Evolutionary conservation across 1,284 basidiomycete species (phyloP).

Genomic region (Laetiporus sulphureus): DNA sequence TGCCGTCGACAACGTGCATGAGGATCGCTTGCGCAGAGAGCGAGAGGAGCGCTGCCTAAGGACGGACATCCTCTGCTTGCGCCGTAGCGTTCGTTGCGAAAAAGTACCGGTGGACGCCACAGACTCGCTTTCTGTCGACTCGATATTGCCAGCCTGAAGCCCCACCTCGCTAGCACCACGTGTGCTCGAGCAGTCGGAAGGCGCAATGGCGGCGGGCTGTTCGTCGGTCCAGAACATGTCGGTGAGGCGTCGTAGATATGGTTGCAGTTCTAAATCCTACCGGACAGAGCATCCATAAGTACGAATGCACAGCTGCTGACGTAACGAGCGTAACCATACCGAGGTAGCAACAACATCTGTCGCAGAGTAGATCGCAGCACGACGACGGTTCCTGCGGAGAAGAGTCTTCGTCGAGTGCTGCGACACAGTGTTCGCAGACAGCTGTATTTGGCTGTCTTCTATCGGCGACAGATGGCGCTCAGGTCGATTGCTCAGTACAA

Average conservation of each 20-base stretch:
- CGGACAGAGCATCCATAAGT: neutral
- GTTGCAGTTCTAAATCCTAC: slow-evolving; percentile 13
- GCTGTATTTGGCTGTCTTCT: too few species aligned
- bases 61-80: slow-evolving; percentile 30
- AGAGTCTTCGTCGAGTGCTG: slow-evolving; percentile 7
- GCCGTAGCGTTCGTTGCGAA: slow-evolving; percentile 31
- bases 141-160: too few species aligned
- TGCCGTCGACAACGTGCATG: slow-evolving; percentile 16
- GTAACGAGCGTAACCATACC: slow-evolving; percentile 17
- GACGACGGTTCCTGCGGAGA: slow-evolving; percentile 18
- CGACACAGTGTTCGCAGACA: neutral
- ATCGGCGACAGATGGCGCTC: too few species aligned
- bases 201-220: neutral
- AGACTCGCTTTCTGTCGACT: slow-evolving; percentile 6
- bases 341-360: slow-evolving; percentile 24
- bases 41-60: slow-evolving; percentile 33
- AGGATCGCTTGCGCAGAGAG: slow-evolving; percentile 30
- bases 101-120: slow-evolving; percentile 13
- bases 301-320: slow-evolving; percentile 6
- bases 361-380: slow-evolving; percentile 20
- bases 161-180: too few species aligned
- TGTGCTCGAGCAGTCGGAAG: slow-evolving; percentile 1
- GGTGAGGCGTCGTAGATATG: slow-evolving; percentile 14
- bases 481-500: neutral
- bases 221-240: slow-evolving; percentile 9